Conservation (phyloP, 164 flowering plant genomes). For the Macadamia integrifolia region DNA sequence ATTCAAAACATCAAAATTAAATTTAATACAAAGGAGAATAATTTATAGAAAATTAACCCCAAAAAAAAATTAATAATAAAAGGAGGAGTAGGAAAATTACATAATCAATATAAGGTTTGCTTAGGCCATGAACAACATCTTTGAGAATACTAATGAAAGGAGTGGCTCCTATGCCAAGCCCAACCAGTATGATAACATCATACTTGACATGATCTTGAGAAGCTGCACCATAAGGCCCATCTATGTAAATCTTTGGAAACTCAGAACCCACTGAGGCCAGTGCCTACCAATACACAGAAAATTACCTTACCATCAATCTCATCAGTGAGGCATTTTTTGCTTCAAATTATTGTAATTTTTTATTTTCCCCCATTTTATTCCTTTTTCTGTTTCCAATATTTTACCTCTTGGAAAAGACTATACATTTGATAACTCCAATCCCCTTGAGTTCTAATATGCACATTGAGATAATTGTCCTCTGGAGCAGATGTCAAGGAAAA, state of each 20-base stretch:
- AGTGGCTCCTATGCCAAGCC: conserved; percentile 54
- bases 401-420: conserved; percentile 42
- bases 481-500: conserved; percentile 52
- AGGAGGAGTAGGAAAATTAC: conserved; percentile 6
- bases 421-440: conserved; percentile 49
- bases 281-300: conserved; percentile 18
- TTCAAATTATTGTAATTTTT: neutral
- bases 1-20: neutral
- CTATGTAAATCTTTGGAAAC: conserved; percentile 36
- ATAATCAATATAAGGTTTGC: conserved; percentile 8
- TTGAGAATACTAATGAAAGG: conserved; percentile 51
- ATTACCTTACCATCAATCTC: too few relatives aligned
- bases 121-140: conserved; percentile 24
- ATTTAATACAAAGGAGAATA: too few relatives aligned
- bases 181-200: conserved; percentile 34
- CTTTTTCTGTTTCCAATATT: too few relatives aligned
- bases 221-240: conserved; percentile 51
- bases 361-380: neutral
- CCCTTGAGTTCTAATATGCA: conserved; percentile 44
- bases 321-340: neutral
- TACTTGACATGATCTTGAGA: conserved; percentile 49
- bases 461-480: conserved; percentile 29
- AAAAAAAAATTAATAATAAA: too few relatives aligned
- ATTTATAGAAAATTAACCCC: too few relatives aligned
- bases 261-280: conserved; percentile 6